Percentiles rank a stretch among this genome's conserved stretches.
These are phyloP conservation scores for Gossypium stocksii DNA, from an alignment of 345 rosid species.

Conservation along the genomic window DNA sequence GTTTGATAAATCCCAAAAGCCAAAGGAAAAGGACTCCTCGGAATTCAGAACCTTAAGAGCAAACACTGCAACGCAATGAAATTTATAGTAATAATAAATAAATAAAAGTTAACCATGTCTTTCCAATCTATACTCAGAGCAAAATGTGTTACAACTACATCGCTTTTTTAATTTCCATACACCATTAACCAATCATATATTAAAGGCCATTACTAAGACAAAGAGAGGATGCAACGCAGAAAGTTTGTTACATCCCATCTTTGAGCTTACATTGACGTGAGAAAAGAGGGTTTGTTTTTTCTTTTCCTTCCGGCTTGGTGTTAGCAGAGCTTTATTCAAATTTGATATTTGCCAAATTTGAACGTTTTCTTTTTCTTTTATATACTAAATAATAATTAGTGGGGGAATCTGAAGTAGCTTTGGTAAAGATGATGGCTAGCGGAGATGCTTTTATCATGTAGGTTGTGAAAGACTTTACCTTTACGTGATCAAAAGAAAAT, in stretches of 20 bases:
- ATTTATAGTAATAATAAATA: neutral
- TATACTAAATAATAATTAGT: neutral
- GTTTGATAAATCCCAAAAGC: conserved; percentile 6
- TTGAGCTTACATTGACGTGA: neutral
- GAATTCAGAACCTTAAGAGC: neutral
- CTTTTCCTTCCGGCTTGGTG: neutral
- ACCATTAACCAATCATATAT: too few species aligned
- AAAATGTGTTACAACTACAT: too few species aligned
- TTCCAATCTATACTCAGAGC: too few species aligned
- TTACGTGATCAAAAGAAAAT: conserved; percentile 33
- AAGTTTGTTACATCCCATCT: neutral
- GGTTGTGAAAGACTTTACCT: conserved; percentile 26
- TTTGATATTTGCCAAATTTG: conserved; percentile 1
- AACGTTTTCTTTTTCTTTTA: neutral
- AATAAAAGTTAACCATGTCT: too few species aligned
- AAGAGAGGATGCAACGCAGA: neutral
- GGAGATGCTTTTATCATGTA: conserved; percentile 27
- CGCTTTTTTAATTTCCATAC: too few species aligned
- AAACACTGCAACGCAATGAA: neutral
- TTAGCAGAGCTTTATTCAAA: conserved; percentile 5
- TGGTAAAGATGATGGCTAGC: conserved; percentile 28
- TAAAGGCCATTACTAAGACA: too few species aligned
- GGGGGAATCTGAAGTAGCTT: neutral
- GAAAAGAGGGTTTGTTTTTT: neutral
- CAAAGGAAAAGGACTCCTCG: conserved; percentile 3